phyloP scores from a whole-genome alignment of 1,284 basidiomycete species.

The Cryptococcus jaspeensis region DNA sequence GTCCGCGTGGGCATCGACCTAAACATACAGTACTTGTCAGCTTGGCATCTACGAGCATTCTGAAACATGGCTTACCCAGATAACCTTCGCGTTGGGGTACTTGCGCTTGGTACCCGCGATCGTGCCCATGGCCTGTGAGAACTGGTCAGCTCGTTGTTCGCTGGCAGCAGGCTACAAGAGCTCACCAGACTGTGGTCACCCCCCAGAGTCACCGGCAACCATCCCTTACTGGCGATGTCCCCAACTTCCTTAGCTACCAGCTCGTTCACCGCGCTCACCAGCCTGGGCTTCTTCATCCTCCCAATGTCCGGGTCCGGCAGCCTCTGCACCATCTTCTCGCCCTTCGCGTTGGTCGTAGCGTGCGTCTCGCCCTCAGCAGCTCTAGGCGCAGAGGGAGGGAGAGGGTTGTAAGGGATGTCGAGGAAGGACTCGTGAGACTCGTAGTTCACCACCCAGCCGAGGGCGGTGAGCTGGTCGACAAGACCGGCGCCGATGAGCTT shows the following conservation, averaged over 20 bases:
- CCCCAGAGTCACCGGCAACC: constrained; percentile 87
- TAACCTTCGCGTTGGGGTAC: constrained; percentile 68
- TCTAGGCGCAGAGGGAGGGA: constrained; percentile 13
- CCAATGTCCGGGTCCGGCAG: constrained; percentile 67
- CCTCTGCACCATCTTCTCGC: constrained; percentile 14
- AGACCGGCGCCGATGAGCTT: constrained; percentile 82
- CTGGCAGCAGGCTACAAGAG: constrained; percentile 14
- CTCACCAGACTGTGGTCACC: constrained; percentile 90
- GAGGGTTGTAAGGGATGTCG: constrained; percentile 57
- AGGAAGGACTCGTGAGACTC: constrained; percentile 87
- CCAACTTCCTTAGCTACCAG: constrained; percentile 75
- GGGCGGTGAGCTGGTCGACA: constrained; percentile 66
- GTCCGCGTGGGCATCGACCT: constrained; percentile 84
- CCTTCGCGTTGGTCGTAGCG: background rate
- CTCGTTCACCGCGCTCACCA: constrained; percentile 80
- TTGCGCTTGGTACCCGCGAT: constrained; percentile 50
- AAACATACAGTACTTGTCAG: constrained; percentile 17
- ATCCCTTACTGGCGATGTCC: constrained; percentile 70
- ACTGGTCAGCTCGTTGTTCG: background rate
- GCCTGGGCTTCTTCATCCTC: constrained; percentile 79
- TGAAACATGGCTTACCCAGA: constrained; percentile 64
- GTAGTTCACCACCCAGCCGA: constrained; percentile 88
- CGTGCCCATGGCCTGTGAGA: constrained; percentile 79
- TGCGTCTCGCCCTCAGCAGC: background rate
- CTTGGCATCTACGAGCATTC: constrained; percentile 34